phyloP scores from a whole-genome alignment of 441 rosid species.

The Caryocar brasiliense region DNA sequence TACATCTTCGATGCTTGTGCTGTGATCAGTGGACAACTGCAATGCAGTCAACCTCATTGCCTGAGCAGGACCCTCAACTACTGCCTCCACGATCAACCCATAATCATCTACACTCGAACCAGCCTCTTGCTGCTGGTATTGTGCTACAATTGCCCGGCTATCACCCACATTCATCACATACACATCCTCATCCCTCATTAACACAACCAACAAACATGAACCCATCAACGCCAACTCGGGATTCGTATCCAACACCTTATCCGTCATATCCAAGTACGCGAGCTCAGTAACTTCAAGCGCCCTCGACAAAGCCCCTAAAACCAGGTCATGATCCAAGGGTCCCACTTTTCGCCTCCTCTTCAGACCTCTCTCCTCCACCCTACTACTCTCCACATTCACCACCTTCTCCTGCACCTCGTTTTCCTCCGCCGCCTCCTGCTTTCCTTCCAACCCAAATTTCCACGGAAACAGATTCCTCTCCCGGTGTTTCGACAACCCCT shows the following conservation, averaged over 20 bases:
- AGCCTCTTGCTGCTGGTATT: constrained; percentile 39
- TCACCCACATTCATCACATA: constrained; percentile 97
- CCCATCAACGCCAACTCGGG: constrained; percentile 98
- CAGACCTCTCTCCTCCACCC: constrained; percentile 42
- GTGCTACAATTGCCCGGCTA: constrained; percentile 93
- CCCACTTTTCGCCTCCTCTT: constrained; percentile 67
- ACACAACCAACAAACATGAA: constrained; percentile 76
- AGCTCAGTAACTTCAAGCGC: constrained; percentile 76
- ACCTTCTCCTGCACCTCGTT: constrained; percentile 33
- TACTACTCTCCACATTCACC: constrained; percentile 20
- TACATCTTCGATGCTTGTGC: constrained; percentile 94
- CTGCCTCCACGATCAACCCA: constrained; percentile 34
- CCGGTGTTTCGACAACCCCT: constrained; percentile 56
- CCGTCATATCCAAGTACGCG: constrained; percentile 86
- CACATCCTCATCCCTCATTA: constrained; percentile 91
- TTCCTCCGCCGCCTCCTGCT: constrained; percentile 23
- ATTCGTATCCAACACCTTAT: constrained; percentile 73
- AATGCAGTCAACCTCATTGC: constrained; percentile 50
- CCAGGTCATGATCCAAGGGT: constrained; percentile 64
- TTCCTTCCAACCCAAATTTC: constrained; percentile 63
- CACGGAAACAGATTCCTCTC: constrained; percentile 63
- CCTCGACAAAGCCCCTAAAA: constrained; percentile 72
- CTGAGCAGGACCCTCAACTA: constrained; percentile 34
- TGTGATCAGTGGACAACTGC: constrained; percentile 94
- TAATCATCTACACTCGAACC: constrained; percentile 29